phyloP scores from a whole-genome alignment of 345 rosid species.

The Eucalyptus pauciflora region DNA sequence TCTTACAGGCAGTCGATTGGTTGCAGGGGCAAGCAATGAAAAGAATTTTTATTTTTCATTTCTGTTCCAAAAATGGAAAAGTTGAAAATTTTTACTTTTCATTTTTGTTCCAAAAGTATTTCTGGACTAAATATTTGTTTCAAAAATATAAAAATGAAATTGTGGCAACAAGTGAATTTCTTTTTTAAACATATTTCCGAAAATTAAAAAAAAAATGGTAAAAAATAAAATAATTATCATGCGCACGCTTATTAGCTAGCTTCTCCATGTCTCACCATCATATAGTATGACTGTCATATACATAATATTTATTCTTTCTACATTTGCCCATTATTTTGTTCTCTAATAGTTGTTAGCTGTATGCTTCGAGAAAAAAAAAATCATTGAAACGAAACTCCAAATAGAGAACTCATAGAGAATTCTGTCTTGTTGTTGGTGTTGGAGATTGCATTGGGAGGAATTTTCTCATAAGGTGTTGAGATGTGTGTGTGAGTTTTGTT shows the following conservation, averaged over 20 bases:
- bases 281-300: not conserved
- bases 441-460: not conserved
- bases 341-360: not conserved
- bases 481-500: not conserved
- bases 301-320: not conserved
- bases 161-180: no score
- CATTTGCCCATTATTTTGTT: not conserved
- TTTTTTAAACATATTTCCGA: not conserved
- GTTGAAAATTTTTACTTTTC: no score
- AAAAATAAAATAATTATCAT: no score
- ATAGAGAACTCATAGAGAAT: no score
- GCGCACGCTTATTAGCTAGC: accelerated
- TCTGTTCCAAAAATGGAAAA: no score
- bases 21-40: no score
- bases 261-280: not conserved
- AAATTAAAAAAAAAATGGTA: no score
- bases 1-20: no score
- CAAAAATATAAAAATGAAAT: no score
- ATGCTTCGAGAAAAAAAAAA: not conserved
- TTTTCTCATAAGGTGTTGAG: not conserved
- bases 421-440: not conserved
- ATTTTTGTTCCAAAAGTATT: no score
- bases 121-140: no score
- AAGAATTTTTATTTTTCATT: no score
- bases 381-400: not conserved